Evolutionary conservation across 2,329 filamentous ascomycete species (phyloP), one percentile per base, ranked within the genome.

Genomic region (Zymoseptoria crescenta): DNA sequence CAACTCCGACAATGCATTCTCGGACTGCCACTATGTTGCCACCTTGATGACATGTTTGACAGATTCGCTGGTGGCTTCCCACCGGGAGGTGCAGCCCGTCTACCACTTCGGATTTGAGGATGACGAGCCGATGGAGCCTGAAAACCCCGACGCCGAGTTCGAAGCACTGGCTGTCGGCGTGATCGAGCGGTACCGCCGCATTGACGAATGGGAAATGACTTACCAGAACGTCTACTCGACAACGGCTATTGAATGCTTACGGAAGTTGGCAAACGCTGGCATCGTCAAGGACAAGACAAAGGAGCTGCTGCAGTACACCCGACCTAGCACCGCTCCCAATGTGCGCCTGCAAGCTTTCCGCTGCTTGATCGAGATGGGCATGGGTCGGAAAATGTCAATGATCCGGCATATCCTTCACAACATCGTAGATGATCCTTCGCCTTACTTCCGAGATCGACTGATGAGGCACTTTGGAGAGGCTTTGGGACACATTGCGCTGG

Each of bases 21-120:
- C 92, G 4, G 95, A 99, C 69, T 87, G 92, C 62, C 86, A 89
- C 68, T 99, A 96, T 70, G 84, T 99, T 56, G 86, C 91, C 7
- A 88, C 82, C 21, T 80, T 99, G 24, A 88, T 99, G 77, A 77
- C 74, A 45, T 83, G 83, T 48, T 73, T 88, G 4, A 79, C 82
- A 5, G 77, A 83, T 62, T 80, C 81, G 8, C 73, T 87, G 57
- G 75, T 81, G 1, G 67, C 69, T 41, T 70, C 66, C 62, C 60
- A 72, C 68, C 57, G 68, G 3, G 62, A 70, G 54, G 59, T 62
- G 29, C 56, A 67, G 54, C 65, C 65, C 16, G 57, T 52, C 16
- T 71, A 70, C 41, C 59, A 65, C 8, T 74, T 73, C 58, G 72
- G 76, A 29, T 74, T 79, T 52, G 67, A 79, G 58, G 72, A 76